Conservation (phyloP, 2,329 filamentous ascomycete genomes). For the Colletotrichum acutatum region DNA sequence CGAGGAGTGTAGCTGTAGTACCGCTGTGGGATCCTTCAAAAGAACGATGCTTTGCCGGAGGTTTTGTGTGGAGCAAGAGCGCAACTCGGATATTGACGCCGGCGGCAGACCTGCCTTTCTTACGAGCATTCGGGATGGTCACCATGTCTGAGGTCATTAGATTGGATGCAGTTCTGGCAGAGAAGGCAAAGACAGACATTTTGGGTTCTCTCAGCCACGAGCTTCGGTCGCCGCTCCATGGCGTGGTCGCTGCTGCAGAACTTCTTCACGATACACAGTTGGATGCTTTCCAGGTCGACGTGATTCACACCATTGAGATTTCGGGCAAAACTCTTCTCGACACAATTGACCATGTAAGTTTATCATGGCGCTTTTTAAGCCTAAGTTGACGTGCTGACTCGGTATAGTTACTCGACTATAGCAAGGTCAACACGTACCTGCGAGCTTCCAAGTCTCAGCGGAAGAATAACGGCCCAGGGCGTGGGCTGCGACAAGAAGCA, state of each 20-base stretch:
- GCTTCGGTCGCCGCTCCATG: slow-evolving; percentile 65
- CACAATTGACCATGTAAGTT: slow-evolving; percentile 57
- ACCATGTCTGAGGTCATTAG: slow-evolving; percentile 67
- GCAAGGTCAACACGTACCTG: slow-evolving; percentile 58
- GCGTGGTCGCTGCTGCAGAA: slow-evolving; percentile 64
- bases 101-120: slow-evolving; percentile 45
- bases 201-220: slow-evolving; percentile 69
- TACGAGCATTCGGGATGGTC: slow-evolving; percentile 60
- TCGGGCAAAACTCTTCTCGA: slow-evolving; percentile 61
- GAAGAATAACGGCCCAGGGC: slow-evolving; percentile 36
- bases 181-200: slow-evolving; percentile 63
- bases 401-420: slow-evolving; percentile 55
- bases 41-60: slow-evolving; percentile 52
- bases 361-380: not conserved
- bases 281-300: slow-evolving; percentile 52
- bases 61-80: slow-evolving; percentile 52
- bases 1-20: slow-evolving; percentile 48
- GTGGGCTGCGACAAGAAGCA: slow-evolving; percentile 16
- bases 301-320: slow-evolving; percentile 58
- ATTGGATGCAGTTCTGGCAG: slow-evolving; percentile 48
- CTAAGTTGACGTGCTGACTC: not conserved
- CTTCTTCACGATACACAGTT: slow-evolving; percentile 58
- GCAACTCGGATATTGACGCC: slow-evolving; percentile 41
- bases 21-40: slow-evolving; percentile 49
- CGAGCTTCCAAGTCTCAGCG: slow-evolving; percentile 32